Evolutionary conservation across 129 eudicot species (phyloP), one percentile per base, ranked within the genome.

Genomic region (sunflower (Helianthus annuus)): DNA sequence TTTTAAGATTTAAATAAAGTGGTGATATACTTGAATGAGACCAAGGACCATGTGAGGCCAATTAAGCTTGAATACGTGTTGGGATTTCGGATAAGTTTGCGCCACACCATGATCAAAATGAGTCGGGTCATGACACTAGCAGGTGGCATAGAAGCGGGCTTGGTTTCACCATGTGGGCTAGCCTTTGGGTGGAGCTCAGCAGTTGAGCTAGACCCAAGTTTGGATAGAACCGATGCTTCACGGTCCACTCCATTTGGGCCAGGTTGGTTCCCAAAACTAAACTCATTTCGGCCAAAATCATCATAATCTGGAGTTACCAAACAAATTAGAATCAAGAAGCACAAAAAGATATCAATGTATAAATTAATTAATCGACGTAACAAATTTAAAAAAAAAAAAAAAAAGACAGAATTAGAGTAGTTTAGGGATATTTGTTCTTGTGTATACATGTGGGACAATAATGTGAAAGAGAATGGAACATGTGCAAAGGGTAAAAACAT

Each of bases 61-160:
- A 93, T 75, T 74, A 93, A 86, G 76, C 96, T 93, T 16, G 98
- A 85, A 29, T 93, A 89, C 2, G 98, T 93, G 79, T 93, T 93
- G 2, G 98, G 98, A 46, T 93, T 89, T 57, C 98, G 71, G 55
- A 87, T 93, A 36, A 93, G 95, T 64, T 93, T 93, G 34, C 98
- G 80, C 98, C 98, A 92, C 29, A 92, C 98, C 96, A 89, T 92
- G 67, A 89, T 89, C 52, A 92, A 73, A 55, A 87, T 89, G 19
- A 92, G 96, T 78, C 90, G 76, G 16, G 96, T 87, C 96, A 89
- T 92, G 45, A 92, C 98, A 78, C 96, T 92, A 57, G 96, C 80
- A 4, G 98, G 95, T 2, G 98, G 98, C 96, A 89, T 87, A 0
- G 89, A 34, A 2, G 92, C 13, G 0, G 85, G 56, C 79, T 88